These are phyloP conservation scores for Populus alba DNA, from an alignment of 345 rosid species.

Conservation along the genomic window DNA sequence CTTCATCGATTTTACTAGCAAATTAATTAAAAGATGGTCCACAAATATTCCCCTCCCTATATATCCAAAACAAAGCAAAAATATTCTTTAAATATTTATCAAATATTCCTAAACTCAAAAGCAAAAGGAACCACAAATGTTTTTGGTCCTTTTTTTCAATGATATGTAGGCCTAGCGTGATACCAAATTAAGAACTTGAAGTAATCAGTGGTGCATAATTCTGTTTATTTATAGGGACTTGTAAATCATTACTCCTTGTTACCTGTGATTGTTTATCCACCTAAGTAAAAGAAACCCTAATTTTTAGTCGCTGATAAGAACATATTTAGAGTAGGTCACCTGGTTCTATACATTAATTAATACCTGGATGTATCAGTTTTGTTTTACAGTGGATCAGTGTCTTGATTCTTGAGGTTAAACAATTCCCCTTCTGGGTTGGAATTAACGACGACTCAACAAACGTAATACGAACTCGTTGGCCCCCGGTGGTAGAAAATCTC, in stretches of 20 bases:
- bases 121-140: neutral
- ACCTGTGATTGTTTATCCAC: neutral
- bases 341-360: neutral
- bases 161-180: neutral
- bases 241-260: neutral
- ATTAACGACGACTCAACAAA: neutral
- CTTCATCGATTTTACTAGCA: too few relatives aligned
- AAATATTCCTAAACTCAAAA: neutral
- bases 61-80: neutral
- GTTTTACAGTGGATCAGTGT: neutral
- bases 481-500: too few relatives aligned
- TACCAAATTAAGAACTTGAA: neutral
- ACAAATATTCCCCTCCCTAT: neutral
- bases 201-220: neutral
- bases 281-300: neutral
- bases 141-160: neutral
- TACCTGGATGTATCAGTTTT: too few relatives aligned
- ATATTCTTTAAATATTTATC: neutral
- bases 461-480: neutral
- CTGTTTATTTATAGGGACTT: neutral
- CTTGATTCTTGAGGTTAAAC: neutral
- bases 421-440: neutral
- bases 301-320: neutral
- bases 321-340: neutral
- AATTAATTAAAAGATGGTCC: too few relatives aligned